These are phyloP conservation scores for Xylaria scruposa DNA, from an alignment of 495 filamentous ascomycete species.

Conservation along the genomic window DNA sequence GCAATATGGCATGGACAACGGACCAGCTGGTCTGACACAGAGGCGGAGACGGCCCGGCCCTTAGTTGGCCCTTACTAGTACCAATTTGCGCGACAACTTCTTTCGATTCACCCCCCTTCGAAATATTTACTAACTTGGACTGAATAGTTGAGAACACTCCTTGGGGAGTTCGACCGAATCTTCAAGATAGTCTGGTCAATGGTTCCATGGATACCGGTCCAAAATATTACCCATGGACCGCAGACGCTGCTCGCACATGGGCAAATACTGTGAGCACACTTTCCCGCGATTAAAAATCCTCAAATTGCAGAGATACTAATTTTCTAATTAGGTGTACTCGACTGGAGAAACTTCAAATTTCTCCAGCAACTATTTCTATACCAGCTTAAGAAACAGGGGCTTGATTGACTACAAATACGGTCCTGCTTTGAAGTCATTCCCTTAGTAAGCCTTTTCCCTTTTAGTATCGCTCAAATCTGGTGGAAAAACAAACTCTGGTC, in stretches of 20 bases:
- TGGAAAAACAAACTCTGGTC: constrained; percentile 27
- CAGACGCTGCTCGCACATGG: constrained; percentile 23
- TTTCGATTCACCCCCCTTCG: background rate
- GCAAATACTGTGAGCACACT: constrained; percentile 5
- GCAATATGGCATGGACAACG: background rate
- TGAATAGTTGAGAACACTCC: constrained; percentile 38
- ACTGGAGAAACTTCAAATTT: constrained; percentile 33
- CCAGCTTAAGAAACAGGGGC: constrained; percentile 38
- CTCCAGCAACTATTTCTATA: constrained; percentile 43
- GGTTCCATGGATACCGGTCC: constrained; percentile 28
- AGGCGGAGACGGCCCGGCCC: background rate
- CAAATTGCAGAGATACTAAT: background rate
- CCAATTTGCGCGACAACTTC: background rate
- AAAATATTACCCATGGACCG: constrained; percentile 23
- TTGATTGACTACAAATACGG: constrained; percentile 40
- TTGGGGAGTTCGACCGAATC: constrained; percentile 38
- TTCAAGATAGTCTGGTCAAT: constrained; percentile 33
- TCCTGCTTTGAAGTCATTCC: constrained; percentile 42
- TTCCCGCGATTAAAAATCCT: too few relatives aligned
- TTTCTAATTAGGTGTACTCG: constrained; percentile 1
- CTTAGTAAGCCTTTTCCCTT: constrained; percentile 36
- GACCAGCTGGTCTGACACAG: background rate
- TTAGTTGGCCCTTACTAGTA: background rate
- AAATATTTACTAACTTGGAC: constrained; percentile 23
- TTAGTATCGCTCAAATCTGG: background rate